A percentile compares a stretch with the other conserved stretches of the same genome.
These are phyloP conservation scores for Scedosporium apiospermum DNA, from an alignment of 2,329 filamentous ascomycete genomes.

Conservation along the genomic window DNA sequence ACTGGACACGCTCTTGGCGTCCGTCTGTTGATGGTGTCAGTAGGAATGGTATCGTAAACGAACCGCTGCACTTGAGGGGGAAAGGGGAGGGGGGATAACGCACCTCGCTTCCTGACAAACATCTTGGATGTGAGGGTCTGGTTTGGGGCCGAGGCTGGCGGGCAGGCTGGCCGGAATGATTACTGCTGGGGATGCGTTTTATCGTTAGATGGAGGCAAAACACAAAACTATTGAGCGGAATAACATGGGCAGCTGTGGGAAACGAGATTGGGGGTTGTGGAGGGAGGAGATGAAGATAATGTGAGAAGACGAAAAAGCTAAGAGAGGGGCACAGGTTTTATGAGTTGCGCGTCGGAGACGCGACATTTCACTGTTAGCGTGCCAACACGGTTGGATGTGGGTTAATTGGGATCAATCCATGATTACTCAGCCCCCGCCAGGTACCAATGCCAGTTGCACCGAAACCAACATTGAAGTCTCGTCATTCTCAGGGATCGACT, in stretches of 20 bases:
- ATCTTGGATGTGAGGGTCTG: slow-evolving; percentile 26
- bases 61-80: neutral
- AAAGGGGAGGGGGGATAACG: slow-evolving; percentile 17
- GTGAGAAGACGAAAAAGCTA: slow-evolving; percentile 8
- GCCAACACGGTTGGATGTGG: neutral
- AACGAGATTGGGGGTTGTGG: slow-evolving; percentile 11
- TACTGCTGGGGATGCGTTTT: neutral
- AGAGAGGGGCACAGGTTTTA: slow-evolving; percentile 3
- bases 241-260: neutral
- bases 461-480: neutral
- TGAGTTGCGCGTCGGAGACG: slow-evolving; percentile 3
- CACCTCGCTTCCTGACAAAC: slow-evolving; percentile 57
- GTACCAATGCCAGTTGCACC: neutral
- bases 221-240: slow-evolving; percentile 2
- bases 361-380: slow-evolving; percentile 2
- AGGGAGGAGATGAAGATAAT: slow-evolving; percentile 11
- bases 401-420: neutral
- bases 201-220: neutral
- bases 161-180: neutral
- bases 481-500: too few species aligned
- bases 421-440: neutral
- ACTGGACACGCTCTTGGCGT: slow-evolving; percentile 99
- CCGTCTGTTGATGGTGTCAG: slow-evolving; percentile 58
- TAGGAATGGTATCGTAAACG: neutral
- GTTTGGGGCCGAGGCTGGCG: neutral